Base-by-base conservation (phyloP, 768 basidiomycete species). In the Coprinopsis cinerea region DNA sequence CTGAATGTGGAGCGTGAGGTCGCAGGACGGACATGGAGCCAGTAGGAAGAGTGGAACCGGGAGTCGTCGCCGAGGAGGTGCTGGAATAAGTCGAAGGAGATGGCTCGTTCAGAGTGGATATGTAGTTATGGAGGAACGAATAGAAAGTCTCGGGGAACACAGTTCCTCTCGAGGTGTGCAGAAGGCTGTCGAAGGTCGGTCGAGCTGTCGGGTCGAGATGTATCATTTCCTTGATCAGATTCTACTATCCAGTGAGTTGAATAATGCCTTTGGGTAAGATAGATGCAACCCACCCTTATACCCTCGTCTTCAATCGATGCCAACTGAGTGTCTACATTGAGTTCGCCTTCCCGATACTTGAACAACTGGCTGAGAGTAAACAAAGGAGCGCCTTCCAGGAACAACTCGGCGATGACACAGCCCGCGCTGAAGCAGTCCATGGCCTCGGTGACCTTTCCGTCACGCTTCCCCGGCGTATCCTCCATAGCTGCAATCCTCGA, bases 371-470 rank as follows among this genome's bases (percentile, higher is more conserved):
- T 92, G 43, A 99, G 75, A 0, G 88, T 92, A 70, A 98, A 98
- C 46, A 96, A 74, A 2, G 88, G 88, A 0, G 89, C 84, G 1
- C 96, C 96, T 61, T 99, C 96, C 52, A 93, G 73, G 70, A 96
- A 98, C 54, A 99, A 75, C 66, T 99, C 96, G 0, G 93, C 92
- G 28, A 98, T 79, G 13, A 97, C 93, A 63, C 95, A 97, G 20
- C 96, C 96, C 0, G 79, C 79, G 55, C 92, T 92, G 61, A 98
- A 99, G 44, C 93, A 88, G 63, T 99, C 96, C 96, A 99, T 99
- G 2, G 88, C 78, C 67, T 99, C 92, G 0, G 92, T 94, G 22
- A 97, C 85, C 56, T 76, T 83, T 1, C 83, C 85, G 52, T 96
- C 88, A 37, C 85, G 69, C 64, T 81, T 82, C 0, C 83, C 83